phyloP scores from a whole-genome alignment of 2,329 filamentous ascomycete genomes.

The Aspergillus niger region DNA sequence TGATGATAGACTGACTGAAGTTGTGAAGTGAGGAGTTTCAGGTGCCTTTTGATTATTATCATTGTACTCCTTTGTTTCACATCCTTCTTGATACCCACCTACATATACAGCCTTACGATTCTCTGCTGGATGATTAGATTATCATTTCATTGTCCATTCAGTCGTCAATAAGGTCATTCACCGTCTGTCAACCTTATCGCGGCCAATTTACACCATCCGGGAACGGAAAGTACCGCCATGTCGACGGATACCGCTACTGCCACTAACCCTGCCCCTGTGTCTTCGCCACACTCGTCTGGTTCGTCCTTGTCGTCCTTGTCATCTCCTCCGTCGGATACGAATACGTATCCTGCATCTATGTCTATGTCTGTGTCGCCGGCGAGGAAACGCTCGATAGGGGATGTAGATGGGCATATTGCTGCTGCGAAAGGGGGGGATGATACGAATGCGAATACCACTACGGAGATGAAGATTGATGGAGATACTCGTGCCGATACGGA shows the following conservation, averaged over 20 bases:
- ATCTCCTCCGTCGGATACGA: conserved; percentile 32
- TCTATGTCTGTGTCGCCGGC: neutral
- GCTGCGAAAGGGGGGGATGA: no score
- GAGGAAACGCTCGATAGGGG: conserved; percentile 5
- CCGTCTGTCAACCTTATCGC: neutral
- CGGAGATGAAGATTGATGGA: neutral
- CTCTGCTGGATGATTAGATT: neutral
- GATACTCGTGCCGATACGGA: neutral
- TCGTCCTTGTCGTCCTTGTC: conserved; percentile 12
- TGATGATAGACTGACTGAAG: neutral
- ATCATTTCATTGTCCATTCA: neutral
- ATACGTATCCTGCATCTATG: conserved; percentile 9
- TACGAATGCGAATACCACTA: neutral
- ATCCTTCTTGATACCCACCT: no score
- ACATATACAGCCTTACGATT: no score
- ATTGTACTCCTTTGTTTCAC: no score
- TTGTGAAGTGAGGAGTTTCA: neutral
- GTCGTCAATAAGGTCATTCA: neutral
- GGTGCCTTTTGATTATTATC: neutral
- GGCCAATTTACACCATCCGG: no score
- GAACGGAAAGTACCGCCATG: neutral
- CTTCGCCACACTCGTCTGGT: neutral
- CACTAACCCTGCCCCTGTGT: conserved; percentile 14
- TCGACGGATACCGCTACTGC: neutral
- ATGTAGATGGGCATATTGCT: neutral